These are phyloP conservation scores for Colletotrichum destructivum DNA, from an alignment of 2,329 filamentous ascomycete genomes.

Conservation along the genomic window DNA sequence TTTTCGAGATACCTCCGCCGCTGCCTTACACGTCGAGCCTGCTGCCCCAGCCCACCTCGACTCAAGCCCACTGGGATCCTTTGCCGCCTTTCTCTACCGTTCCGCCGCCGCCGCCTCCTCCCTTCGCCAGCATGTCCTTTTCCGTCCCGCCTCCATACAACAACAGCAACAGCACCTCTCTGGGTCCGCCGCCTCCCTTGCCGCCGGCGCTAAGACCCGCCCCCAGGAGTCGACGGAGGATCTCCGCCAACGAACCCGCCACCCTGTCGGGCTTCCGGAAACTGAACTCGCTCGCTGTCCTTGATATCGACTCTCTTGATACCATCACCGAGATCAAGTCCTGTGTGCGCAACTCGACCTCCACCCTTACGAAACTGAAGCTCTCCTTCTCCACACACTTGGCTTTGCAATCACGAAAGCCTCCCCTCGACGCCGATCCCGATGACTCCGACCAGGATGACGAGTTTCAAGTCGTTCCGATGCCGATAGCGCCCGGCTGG, in stretches of 20 bases:
- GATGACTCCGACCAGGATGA: slow-evolving; percentile 70
- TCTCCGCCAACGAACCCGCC: slow-evolving; percentile 57
- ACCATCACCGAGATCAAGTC: slow-evolving; percentile 68
- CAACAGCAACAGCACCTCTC: slow-evolving; percentile 30
- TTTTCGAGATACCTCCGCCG: slow-evolving; percentile 66
- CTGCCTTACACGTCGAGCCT: slow-evolving; percentile 55
- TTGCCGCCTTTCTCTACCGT: slow-evolving; percentile 44
- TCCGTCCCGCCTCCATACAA: slow-evolving; percentile 34
- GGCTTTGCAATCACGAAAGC: slow-evolving; percentile 60
- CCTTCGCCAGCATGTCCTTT: slow-evolving; percentile 35
- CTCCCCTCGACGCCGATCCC: slow-evolving; percentile 56
- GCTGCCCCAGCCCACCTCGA: slow-evolving; percentile 38
- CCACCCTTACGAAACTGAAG: slow-evolving; percentile 68
- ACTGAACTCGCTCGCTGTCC: slow-evolving; percentile 66
- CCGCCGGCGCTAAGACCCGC: slow-evolving; percentile 54
- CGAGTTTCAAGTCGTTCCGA: slow-evolving; percentile 65
- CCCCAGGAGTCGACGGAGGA: slow-evolving; percentile 56
- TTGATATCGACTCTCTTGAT: slow-evolving; percentile 74
- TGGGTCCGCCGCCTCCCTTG: slow-evolving; percentile 48
- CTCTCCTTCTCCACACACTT: slow-evolving; percentile 72
- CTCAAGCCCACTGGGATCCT: slow-evolving; percentile 40
- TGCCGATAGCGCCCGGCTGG: slow-evolving; percentile 43
- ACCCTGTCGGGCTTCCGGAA: slow-evolving; percentile 72
- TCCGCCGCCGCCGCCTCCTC: slow-evolving; percentile 40
- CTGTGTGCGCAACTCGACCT: slow-evolving; percentile 69